A percentile compares a stretch with the other conserved stretches of the same genome.
Evolutionary conservation across 2,329 filamentous ascomycete species (phyloP).

Genomic region (Neocucurbitaria cava): DNA sequence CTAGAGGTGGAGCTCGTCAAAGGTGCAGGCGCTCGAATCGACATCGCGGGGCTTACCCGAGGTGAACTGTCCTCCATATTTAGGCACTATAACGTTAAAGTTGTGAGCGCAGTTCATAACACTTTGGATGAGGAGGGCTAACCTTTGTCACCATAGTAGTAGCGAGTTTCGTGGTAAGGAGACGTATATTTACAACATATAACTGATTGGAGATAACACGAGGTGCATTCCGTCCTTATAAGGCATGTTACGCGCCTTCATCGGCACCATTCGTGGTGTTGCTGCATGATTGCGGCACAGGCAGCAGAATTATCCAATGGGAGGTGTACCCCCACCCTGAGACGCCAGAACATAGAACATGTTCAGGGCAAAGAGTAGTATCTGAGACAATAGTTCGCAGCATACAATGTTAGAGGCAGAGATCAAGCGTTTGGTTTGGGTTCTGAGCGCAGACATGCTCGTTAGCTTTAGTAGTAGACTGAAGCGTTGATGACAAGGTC

Average conservation of each 20-base stretch:
- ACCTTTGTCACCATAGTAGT: neutral
- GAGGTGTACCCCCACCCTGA: neutral
- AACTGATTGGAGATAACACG: too few species aligned
- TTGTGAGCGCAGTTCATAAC: neutral
- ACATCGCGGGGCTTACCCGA: neutral
- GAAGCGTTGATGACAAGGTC: too few species aligned
- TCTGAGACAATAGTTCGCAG: neutral
- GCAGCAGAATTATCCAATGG: constrained; percentile 3
- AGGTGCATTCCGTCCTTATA: neutral
- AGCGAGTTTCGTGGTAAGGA: neutral
- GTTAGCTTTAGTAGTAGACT: too few species aligned
- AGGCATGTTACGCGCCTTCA: constrained; percentile 4
- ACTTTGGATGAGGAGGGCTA: neutral
- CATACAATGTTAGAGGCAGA: neutral
- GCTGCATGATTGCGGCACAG: constrained; percentile 13
- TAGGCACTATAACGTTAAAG: neutral
- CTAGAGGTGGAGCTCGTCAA: constrained; percentile 1
- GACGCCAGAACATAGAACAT: neutral
- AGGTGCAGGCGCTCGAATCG: neutral
- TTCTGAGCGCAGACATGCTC: too few species aligned
- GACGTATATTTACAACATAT: neutral
- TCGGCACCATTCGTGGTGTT: neutral
- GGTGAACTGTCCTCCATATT: neutral
- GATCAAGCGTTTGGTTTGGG: neutral
- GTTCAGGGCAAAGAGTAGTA: neutral